Base-by-base conservation (phyloP, 306 rosid genomes). In the Sesbania bispinosa region DNA sequence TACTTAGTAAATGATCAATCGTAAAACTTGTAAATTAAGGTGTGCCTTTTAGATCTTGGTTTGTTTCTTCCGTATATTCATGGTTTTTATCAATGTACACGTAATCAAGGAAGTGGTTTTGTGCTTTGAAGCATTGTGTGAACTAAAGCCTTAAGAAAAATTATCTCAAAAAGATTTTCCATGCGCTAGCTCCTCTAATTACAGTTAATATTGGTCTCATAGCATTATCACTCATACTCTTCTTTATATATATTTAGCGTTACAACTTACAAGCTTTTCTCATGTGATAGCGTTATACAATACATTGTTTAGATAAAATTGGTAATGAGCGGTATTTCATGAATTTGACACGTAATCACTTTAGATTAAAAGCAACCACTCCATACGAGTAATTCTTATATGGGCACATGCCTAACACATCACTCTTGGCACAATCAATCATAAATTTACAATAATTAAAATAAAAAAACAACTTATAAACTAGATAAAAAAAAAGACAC, bases 151-250 rank as follows among this genome's bases (percentile, higher is more conserved):
- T 21, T 7, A 74, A 68, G 75, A 18, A 77, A 67, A 10, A 13
- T 6, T 13, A 47, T 19, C 5, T 1, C 0, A 36, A 32, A 30
- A 35, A 14, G 15, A 35, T 58, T 53, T 67, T 20, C 7, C 69
- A 76, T 50, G 62, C 59, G 81, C 6, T 48, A 21, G 46, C 19
- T 77, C 70, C 81, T 24, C 14, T 16, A 67, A 59, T 77, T 77
- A 50, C 75, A 46, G 64, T 58, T 58, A 9, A 20, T 5, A 54
- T 18, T 54, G 51, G 4, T 16, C 7, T 29, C 36, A 18, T 47
- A 8, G 29, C 29, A 45, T 7, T 39, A 7, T 43, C 42, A 14
- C n/a, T 6, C 6, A 9, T 33, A 35, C 6, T 55, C 3, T 7
- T 42, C 20, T 46, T 18, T 45, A 9, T 3, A n/a, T n/a, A n/a